Conservation (phyloP, 2,329 filamentous ascomycete species). For the Arthrocladium fulminans region DNA sequence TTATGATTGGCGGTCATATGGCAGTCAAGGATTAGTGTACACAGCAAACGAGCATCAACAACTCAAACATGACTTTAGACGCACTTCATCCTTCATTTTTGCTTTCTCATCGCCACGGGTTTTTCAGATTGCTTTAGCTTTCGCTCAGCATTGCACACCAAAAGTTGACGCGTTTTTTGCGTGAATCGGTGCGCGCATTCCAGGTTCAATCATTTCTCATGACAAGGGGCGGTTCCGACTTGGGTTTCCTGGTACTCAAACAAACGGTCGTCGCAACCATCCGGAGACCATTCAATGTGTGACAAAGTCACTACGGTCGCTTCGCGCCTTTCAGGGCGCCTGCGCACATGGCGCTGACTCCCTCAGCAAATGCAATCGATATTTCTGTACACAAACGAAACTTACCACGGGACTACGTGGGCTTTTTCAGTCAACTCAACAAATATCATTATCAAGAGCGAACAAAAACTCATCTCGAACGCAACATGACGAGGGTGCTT, state of each 20-base stretch:
- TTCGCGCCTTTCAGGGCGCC: constrained; percentile 4
- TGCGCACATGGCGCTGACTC: constrained; percentile 7
- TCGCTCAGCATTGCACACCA: neutral
- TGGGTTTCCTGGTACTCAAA: neutral
- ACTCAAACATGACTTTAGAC: neutral
- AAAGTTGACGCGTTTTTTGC: neutral
- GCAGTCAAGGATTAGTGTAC: neutral
- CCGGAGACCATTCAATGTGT: neutral
- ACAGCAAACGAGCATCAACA: neutral
- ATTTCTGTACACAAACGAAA: constrained; percentile 3
- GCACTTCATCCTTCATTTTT: neutral
- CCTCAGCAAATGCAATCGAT: neutral
- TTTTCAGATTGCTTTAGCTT: neutral
- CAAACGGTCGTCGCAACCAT: neutral
- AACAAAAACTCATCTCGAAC: constrained; percentile 1
- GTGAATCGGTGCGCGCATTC: neutral
- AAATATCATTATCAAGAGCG: neutral
- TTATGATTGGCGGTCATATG: neutral
- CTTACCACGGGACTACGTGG: neutral
- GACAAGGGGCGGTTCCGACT: neutral
- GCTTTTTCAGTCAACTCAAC: neutral
- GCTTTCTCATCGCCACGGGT: neutral
- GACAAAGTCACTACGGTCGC: neutral
- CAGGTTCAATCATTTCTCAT: no score
- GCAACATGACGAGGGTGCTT: constrained; percentile 10